phyloP scores from a whole-genome alignment of 1,284 basidiomycete species.

The Apiotrichum veenhuisii region DNA sequence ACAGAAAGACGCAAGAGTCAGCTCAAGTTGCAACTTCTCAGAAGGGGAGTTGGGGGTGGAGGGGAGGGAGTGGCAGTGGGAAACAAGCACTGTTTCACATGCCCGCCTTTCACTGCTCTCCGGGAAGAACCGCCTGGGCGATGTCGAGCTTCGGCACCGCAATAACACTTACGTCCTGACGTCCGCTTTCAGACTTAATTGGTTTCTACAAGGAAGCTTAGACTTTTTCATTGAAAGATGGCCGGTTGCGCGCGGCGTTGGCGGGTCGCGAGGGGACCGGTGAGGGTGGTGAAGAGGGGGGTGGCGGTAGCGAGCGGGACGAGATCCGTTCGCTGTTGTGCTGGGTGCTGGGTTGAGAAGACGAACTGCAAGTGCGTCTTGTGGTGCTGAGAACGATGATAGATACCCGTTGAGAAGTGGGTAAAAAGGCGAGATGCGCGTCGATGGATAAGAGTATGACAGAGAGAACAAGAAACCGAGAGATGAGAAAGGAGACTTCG shows the following conservation, averaged over 20 bases:
- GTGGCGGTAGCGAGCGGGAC: background rate
- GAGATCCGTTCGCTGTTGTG: background rate
- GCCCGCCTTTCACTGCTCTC: too few species aligned
- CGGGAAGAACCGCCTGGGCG: background rate
- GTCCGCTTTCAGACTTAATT: slow-evolving; percentile 30
- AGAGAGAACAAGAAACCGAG: too few species aligned
- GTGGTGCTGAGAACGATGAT: too few species aligned
- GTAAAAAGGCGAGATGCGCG: too few species aligned
- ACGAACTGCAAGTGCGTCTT: too few species aligned
- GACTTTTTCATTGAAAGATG: slow-evolving; percentile 35
- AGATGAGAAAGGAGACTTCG: too few species aligned
- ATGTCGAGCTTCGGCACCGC: too few species aligned
- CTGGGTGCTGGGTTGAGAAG: background rate
- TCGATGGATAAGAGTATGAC: too few species aligned
- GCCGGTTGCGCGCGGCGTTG: slow-evolving; percentile 3
- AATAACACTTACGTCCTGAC: slow-evolving; percentile 31
- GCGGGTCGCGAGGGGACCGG: slow-evolving; percentile 1
- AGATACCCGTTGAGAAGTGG: too few species aligned
- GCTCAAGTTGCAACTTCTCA: background rate
- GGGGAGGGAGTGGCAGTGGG: too few species aligned
- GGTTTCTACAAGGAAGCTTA: slow-evolving; percentile 47
- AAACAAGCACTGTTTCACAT: too few species aligned
- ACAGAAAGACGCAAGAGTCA: background rate
- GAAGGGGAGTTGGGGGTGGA: background rate
- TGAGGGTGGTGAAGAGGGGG: background rate